These are phyloP conservation scores for Spencermartinsiella ligniputridi DNA, from an alignment of 1,139 yeast species.

Conservation along the genomic window DNA sequence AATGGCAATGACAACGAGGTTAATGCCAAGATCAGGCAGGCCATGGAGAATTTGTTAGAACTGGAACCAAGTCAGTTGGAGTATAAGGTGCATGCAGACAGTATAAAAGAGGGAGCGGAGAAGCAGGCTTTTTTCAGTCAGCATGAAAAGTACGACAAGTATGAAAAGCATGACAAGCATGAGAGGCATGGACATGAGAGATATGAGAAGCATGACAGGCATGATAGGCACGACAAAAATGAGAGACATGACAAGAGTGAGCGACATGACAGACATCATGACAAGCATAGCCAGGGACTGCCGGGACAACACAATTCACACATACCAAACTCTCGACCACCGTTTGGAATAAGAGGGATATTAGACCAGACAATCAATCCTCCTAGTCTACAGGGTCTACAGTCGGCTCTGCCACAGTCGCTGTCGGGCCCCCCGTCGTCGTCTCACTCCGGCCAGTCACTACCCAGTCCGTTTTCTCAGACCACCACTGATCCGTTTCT, in stretches of 20 bases:
- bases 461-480: no score
- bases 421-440: no score
- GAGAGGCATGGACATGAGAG: neutral
- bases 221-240: constrained; percentile 3
- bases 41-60: constrained; percentile 23
- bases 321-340: neutral
- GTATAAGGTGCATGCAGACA: constrained; percentile 32
- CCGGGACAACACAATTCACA: neutral
- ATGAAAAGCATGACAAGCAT: neutral
- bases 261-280: neutral
- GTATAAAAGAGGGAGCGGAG: constrained; percentile 24
- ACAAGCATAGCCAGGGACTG: neutral
- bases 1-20: constrained; percentile 19
- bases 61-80: constrained; percentile 24
- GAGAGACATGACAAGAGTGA: neutral
- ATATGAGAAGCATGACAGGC: neutral
- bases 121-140: constrained; percentile 14
- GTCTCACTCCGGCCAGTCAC: no score
- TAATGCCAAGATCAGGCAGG: constrained; percentile 21
- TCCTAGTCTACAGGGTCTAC: neutral
- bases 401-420: no score
- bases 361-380: neutral
- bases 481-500: neutral
- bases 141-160: constrained; percentile 1
- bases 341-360: neutral